Conservation (phyloP, 1,139 yeast species). For the Scheffersomyces illinoinensis region DNA sequence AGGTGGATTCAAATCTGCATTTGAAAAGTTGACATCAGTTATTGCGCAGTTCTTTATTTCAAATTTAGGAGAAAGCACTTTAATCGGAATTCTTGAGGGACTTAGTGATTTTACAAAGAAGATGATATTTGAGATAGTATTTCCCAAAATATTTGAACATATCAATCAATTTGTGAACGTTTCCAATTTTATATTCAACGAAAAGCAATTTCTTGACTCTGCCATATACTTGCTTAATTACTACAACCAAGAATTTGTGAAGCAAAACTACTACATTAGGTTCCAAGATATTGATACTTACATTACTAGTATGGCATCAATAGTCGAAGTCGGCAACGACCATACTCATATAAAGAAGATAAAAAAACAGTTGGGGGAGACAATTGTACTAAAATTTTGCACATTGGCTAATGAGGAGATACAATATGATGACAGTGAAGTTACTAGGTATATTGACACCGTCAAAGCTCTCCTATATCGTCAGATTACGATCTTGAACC, state of each 20-base stretch:
- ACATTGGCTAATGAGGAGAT: constrained; percentile 17
- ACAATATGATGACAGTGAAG: constrained; percentile 4
- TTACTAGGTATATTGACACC: constrained; percentile 17
- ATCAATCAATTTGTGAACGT: constrained; percentile 35
- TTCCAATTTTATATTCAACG: constrained; percentile 38
- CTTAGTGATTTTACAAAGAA: constrained; percentile 26
- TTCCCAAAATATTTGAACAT: constrained; percentile 40
- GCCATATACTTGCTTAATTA: constrained; percentile 23
- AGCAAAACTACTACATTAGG: constrained; percentile 22
- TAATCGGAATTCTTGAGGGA: constrained; percentile 20
- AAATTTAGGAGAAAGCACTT: constrained; percentile 18
- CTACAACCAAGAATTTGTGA: constrained; percentile 19
- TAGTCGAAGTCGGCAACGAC: constrained; percentile 28
- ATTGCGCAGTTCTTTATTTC: constrained; percentile 36
- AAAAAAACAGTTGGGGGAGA: constrained; percentile 29
- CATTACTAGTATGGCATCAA: constrained; percentile 30
- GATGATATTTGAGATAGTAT: constrained; percentile 34
- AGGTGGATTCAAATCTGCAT: constrained; percentile 21
- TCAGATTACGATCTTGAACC: constrained; percentile 41
- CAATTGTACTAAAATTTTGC: constrained; percentile 27
- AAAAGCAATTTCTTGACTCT: constrained; percentile 31
- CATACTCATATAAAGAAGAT: constrained; percentile 15
- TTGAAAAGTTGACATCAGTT: constrained; percentile 23
- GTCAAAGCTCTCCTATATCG: constrained; percentile 42
- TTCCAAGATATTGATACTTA: constrained; percentile 26